These are phyloP conservation scores for Globisporangium carolinianum DNA, from an alignment of 352 stramenopile genomes.

Conservation along the genomic window DNA sequence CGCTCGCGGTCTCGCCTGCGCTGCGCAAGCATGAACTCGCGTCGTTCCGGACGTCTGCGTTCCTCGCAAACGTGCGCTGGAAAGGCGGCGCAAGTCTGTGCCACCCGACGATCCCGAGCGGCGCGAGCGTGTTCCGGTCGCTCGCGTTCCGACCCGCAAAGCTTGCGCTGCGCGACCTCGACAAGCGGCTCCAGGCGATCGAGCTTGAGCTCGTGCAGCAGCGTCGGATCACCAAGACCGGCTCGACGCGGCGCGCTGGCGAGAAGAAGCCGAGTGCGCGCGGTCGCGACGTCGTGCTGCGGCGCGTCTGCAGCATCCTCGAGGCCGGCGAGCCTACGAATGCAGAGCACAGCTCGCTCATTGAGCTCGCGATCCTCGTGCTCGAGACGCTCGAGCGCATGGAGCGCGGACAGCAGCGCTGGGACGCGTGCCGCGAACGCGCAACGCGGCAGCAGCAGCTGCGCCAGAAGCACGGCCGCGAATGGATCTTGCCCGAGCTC, in stretches of 20 bases:
- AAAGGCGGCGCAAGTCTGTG: constrained; percentile 62
- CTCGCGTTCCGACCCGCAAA: constrained; percentile 58
- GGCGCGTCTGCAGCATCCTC: constrained; percentile 59
- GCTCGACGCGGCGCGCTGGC: constrained; percentile 30
- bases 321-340: constrained; percentile 54
- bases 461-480: constrained; percentile 28
- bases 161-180: constrained; percentile 58
- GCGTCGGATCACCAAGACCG: constrained; percentile 36
- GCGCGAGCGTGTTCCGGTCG: constrained; percentile 53
- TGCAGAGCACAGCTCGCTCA: constrained; percentile 41
- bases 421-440: constrained; percentile 48
- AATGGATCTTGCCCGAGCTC: constrained; percentile 72
- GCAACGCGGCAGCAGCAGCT: constrained; percentile 43
- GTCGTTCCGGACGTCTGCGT: constrained; percentile 34
- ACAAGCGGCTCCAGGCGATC: constrained; percentile 55
- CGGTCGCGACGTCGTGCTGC: constrained; percentile 64
- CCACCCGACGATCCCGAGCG: constrained; percentile 35
- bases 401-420: constrained; percentile 34
- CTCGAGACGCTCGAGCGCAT: constrained; percentile 74
- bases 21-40: constrained; percentile 8
- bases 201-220: constrained; percentile 46
- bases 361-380: constrained; percentile 69
- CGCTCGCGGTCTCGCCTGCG: constrained; percentile 13
- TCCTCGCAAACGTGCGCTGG: constrained; percentile 58
- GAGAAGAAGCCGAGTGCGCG: constrained; percentile 39